Evolutionary conservation across 1,139 yeast genomes (phyloP).

Genomic region (Kluyveromyces sp.): DNA sequence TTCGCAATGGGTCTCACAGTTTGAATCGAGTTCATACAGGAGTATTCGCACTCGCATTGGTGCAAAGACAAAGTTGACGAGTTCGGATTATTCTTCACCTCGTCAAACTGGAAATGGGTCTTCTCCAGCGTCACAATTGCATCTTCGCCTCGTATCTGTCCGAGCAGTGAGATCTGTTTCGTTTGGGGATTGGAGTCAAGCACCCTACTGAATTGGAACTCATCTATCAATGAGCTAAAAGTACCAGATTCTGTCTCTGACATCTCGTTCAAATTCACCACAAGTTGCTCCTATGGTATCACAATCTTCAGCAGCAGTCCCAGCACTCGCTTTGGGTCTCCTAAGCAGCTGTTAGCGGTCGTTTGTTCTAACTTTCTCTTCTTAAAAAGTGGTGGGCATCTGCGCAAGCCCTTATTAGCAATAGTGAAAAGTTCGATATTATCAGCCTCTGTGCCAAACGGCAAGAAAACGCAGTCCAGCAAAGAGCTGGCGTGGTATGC

Average conservation of each 20-base stretch:
- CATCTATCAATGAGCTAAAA: slow-evolving; percentile 13
- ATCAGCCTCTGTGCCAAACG: too few species aligned
- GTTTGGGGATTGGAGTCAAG: slow-evolving; percentile 55
- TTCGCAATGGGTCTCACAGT: slow-evolving; percentile 44
- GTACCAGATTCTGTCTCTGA: not conserved
- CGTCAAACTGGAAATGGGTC: slow-evolving; percentile 45
- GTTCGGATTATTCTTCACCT: slow-evolving; percentile 22
- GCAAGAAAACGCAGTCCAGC: too few species aligned
- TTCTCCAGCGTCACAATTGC: slow-evolving; percentile 78
- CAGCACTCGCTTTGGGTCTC: too few species aligned
- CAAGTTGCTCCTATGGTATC: too few species aligned
- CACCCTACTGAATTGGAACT: slow-evolving; percentile 39
- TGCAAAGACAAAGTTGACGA: slow-evolving; percentile 21
- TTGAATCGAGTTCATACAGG: slow-evolving; percentile 32
- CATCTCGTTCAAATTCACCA: not conserved
- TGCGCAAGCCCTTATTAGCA: not conserved
- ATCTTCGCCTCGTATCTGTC: slow-evolving; percentile 47
- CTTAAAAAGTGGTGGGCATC: not conserved
- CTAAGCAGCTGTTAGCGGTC: too few species aligned
- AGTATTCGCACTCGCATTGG: slow-evolving; percentile 27
- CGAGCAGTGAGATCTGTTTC: slow-evolving; percentile 60
- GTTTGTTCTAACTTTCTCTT: too few species aligned
- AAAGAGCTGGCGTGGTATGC: too few species aligned
- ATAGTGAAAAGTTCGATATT: not conserved
- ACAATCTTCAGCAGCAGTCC: too few species aligned